Evolutionary conservation across 2,329 filamentous ascomycete species (phyloP).

Genomic region (Teratosphaeria epicoccoides): DNA sequence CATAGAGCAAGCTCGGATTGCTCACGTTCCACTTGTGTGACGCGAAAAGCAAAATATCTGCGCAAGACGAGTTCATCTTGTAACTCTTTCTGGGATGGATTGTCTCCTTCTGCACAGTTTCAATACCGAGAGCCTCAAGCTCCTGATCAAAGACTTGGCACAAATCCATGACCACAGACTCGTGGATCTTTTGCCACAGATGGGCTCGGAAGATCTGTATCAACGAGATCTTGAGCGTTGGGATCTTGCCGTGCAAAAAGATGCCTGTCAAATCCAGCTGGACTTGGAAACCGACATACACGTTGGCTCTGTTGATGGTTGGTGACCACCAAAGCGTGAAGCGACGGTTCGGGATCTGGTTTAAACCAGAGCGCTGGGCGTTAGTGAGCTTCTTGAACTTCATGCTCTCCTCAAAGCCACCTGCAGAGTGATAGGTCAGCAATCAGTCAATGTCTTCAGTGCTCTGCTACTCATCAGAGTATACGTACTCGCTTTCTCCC

Average conservation of each 20-base stretch:
- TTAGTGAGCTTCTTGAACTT: conserved; percentile 95
- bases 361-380: conserved; percentile 89
- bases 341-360: conserved; percentile 96
- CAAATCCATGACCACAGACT: conserved; percentile 96
- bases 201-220: conserved; percentile 99
- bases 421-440: conserved; percentile 27
- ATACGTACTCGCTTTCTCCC: conserved; percentile 37
- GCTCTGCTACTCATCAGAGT: no score
- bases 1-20: conserved; percentile 80
- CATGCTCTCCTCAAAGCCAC: conserved; percentile 5
- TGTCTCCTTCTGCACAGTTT: conserved; percentile 97
- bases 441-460: neutral
- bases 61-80: conserved; percentile 99
- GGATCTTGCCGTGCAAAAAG: conserved; percentile 98
- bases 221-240: conserved; percentile 90
- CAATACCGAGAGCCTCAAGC: conserved; percentile 86
- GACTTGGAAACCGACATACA: conserved; percentile 98
- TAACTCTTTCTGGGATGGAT: conserved; percentile 99
- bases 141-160: conserved; percentile 98
- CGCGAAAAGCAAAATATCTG: conserved; percentile 91
- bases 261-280: conserved; percentile 96
- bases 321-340: conserved; percentile 96
- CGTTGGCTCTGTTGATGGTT: conserved; percentile 54
- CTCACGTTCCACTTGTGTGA: conserved; percentile 99
- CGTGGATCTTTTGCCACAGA: conserved; percentile 99